Evolutionary conservation across 768 basidiomycete genomes (phyloP).

Genomic region (Lentinula sp.): DNA sequence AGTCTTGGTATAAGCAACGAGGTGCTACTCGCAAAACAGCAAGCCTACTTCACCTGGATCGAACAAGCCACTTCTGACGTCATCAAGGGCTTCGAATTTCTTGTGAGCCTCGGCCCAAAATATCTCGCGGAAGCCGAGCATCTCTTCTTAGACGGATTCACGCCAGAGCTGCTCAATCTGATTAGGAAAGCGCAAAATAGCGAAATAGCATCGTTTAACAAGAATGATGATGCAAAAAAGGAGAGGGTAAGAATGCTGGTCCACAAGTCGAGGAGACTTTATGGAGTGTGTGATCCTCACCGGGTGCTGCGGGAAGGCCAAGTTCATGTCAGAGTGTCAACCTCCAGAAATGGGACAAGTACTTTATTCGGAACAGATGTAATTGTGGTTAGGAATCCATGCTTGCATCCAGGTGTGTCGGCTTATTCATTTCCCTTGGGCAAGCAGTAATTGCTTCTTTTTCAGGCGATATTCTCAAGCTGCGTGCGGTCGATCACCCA

Average conservation of each 20-base stretch:
- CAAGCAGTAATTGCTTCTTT: not conserved
- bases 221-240: slow-evolving; percentile 36
- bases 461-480: slow-evolving; percentile 57
- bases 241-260: slow-evolving; percentile 55
- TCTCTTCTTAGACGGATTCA: slow-evolving; percentile 47
- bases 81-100: slow-evolving; percentile 48
- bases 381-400: slow-evolving; percentile 62
- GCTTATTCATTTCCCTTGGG: not conserved
- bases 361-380: slow-evolving; percentile 59
- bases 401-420: slow-evolving; percentile 54
- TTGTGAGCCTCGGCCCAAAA: slow-evolving; percentile 39
- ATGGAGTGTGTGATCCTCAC: slow-evolving; percentile 65
- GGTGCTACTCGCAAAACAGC: slow-evolving; percentile 47
- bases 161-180: slow-evolving; percentile 28
- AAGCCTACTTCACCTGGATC: slow-evolving; percentile 57
- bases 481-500: slow-evolving; percentile 49
- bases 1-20: slow-evolving; percentile 57
- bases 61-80: slow-evolving; percentile 39
- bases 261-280: slow-evolving; percentile 55
- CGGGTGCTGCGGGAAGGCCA: slow-evolving; percentile 57
- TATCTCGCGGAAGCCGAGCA: slow-evolving; percentile 41
- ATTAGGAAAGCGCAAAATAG: slow-evolving; percentile 39
- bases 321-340: slow-evolving; percentile 55
- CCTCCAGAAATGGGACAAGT: slow-evolving; percentile 41
- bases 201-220: slow-evolving; percentile 46